A percentile compares a stretch with the other conserved stretches of the same genome.
These are phyloP conservation scores for Tinospora cordifolia DNA, from an alignment of 164 flowering plant genomes.

Conservation along the genomic window DNA sequence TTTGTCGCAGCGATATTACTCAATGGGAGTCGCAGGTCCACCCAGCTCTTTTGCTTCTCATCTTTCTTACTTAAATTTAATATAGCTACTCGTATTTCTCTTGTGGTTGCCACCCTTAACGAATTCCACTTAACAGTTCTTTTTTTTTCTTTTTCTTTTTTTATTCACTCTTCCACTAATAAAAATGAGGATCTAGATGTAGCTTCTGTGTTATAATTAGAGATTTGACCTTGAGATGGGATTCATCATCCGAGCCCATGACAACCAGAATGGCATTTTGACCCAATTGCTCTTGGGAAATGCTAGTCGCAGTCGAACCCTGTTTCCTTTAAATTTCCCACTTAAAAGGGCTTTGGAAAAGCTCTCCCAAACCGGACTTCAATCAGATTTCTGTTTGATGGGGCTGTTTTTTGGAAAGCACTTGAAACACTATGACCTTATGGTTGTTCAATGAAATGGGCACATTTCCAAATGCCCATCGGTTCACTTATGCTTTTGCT, in stretches of 20 bases:
- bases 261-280: too few species aligned
- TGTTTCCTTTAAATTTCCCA: too few species aligned
- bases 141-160: not conserved
- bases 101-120: not conserved
- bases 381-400: too few species aligned
- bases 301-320: too few species aligned
- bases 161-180: not conserved
- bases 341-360: too few species aligned
- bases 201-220: too few species aligned
- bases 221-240: too few species aligned
- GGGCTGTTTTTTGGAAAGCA: too few species aligned
- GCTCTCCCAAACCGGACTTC: too few species aligned
- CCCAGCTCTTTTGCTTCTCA: not conserved
- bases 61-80: not conserved
- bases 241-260: too few species aligned
- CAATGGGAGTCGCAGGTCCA: conserved; percentile 79
- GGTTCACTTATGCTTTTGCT: not conserved
- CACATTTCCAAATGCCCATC: conserved; percentile 5
- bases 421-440: not conserved
- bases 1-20: conserved; percentile 79
- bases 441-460: not conserved
- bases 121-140: not conserved
- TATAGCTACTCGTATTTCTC: not conserved
- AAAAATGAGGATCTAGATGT: too few species aligned
- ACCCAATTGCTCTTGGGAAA: too few species aligned